Evolutionary conservation across 2,329 filamentous ascomycete genomes (phyloP).

Genomic region (Neonectria sp.): DNA sequence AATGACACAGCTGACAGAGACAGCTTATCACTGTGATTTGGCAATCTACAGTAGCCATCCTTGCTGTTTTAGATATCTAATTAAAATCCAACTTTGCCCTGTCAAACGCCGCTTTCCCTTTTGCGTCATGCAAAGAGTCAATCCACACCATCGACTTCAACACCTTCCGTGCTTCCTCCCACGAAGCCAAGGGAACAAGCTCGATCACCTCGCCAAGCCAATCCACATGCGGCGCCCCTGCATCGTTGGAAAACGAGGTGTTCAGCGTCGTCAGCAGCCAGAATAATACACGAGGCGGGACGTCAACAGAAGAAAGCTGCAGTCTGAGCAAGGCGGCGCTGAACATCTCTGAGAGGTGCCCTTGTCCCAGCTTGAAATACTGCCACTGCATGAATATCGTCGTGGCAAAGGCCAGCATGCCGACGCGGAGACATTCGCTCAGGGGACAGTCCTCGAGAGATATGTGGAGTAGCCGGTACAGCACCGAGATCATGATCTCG

Average conservation of each 20-base stretch:
- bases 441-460: slow-evolving; percentile 9
- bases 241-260: background rate
- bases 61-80: background rate
- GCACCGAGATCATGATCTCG: slow-evolving; percentile 36
- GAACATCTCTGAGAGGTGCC: slow-evolving; percentile 17
- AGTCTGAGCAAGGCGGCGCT: slow-evolving; percentile 4
- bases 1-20: background rate
- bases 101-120: slow-evolving; percentile 10
- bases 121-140: slow-evolving; percentile 25
- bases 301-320: background rate
- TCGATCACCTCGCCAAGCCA: slow-evolving; percentile 20
- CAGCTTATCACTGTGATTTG: background rate
- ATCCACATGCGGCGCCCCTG: accelerated
- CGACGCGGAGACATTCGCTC: slow-evolving; percentile 31
- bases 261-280: slow-evolving; percentile 33
- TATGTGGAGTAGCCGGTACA: slow-evolving; percentile 36
- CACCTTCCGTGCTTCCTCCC: slow-evolving; percentile 15
- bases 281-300: slow-evolving; percentile 8
- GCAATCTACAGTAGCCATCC: background rate
- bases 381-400: slow-evolving; percentile 38
- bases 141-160: slow-evolving; percentile 38
- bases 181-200: slow-evolving; percentile 8
- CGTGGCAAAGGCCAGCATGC: slow-evolving; percentile 30
- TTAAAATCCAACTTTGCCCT: background rate
- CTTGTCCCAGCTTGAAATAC: slow-evolving; percentile 35